Percentiles rank a stretch among this genome's conserved stretches.
These are phyloP conservation scores for Talaromyces ruber DNA, from an alignment of 495 filamentous ascomycete genomes.

Conservation along the genomic window DNA sequence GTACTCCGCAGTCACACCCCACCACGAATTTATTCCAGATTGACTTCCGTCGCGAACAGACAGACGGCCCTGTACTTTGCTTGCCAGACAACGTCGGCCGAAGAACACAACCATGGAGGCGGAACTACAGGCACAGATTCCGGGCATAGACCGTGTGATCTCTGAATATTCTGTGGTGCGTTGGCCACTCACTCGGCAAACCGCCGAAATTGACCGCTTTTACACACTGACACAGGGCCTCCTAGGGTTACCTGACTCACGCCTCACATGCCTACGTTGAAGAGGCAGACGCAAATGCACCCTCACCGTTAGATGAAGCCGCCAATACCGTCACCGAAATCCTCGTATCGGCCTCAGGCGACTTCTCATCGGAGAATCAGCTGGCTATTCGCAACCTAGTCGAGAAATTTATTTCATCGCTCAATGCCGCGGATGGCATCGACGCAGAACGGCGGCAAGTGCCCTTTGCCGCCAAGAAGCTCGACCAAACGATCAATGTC, in stretches of 20 bases:
- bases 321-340: slow-evolving; percentile 75
- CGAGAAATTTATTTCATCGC: slow-evolving; percentile 78
- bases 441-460: slow-evolving; percentile 61
- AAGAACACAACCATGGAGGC: slow-evolving; percentile 61
- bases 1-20: neutral
- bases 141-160: slow-evolving; percentile 80
- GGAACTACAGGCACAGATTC: slow-evolving; percentile 79
- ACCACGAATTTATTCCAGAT: slow-evolving; percentile 1
- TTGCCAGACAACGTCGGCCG: neutral
- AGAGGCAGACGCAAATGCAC: slow-evolving; percentile 58
- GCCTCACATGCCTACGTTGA: slow-evolving; percentile 75
- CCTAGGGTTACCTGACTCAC: slow-evolving; percentile 79
- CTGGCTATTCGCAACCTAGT: slow-evolving; percentile 73
- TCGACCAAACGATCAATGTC: slow-evolving; percentile 95
- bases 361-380: slow-evolving; percentile 60
- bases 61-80: neutral
- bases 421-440: slow-evolving; percentile 63
- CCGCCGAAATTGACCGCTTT: neutral
- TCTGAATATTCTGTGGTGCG: slow-evolving; percentile 79
- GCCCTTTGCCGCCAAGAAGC: slow-evolving; percentile 67
- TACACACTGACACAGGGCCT: slow-evolving; percentile 12
- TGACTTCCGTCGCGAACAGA: no score
- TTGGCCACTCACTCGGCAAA: slow-evolving; percentile 1
- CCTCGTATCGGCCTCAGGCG: slow-evolving; percentile 82
- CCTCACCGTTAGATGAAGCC: slow-evolving; percentile 76